Evolutionary conservation across 2,329 filamentous ascomycete genomes (phyloP).

Genomic region (Daldinia eschscholtzii): DNA sequence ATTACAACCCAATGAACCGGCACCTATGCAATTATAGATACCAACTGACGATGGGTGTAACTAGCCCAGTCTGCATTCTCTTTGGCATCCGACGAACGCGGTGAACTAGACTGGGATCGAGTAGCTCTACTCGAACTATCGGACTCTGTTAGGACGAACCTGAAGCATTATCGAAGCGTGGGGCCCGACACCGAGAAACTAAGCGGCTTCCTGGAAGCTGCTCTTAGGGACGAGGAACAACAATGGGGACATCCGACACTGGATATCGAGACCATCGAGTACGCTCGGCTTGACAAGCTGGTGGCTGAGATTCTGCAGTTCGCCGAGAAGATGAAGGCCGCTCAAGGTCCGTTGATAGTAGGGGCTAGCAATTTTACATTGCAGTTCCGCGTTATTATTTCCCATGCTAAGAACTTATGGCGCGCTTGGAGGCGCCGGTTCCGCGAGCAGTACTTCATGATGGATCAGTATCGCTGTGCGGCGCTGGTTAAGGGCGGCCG

Average conservation of each 20-base stretch:
- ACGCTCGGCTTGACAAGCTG: slow-evolving; percentile 53
- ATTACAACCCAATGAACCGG: neutral
- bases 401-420: slow-evolving; percentile 57
- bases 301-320: slow-evolving; percentile 60
- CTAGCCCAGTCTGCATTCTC: slow-evolving; percentile 40
- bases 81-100: slow-evolving; percentile 37
- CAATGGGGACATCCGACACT: slow-evolving; percentile 52
- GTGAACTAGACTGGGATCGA: slow-evolving; percentile 41
- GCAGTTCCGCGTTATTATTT: slow-evolving; percentile 53
- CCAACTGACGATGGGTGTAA: slow-evolving; percentile 4
- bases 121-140: slow-evolving; percentile 56
- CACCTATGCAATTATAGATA: neutral
- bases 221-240: slow-evolving; percentile 56
- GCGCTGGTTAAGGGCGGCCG: slow-evolving; percentile 55
- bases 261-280: slow-evolving; percentile 56
- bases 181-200: slow-evolving; percentile 55
- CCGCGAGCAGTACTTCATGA: slow-evolving; percentile 58
- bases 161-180: slow-evolving; percentile 52
- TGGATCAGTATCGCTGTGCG: slow-evolving; percentile 60
- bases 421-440: slow-evolving; percentile 61
- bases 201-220: slow-evolving; percentile 56
- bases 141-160: slow-evolving; percentile 56
- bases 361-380: slow-evolving; percentile 45
- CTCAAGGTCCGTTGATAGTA: neutral
- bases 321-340: slow-evolving; percentile 55